Evolutionary conservation across 2,329 filamentous ascomycete genomes (phyloP), one percentile per base, ranked within the genome.

Genomic region (Colletotrichum brevisporum): DNA sequence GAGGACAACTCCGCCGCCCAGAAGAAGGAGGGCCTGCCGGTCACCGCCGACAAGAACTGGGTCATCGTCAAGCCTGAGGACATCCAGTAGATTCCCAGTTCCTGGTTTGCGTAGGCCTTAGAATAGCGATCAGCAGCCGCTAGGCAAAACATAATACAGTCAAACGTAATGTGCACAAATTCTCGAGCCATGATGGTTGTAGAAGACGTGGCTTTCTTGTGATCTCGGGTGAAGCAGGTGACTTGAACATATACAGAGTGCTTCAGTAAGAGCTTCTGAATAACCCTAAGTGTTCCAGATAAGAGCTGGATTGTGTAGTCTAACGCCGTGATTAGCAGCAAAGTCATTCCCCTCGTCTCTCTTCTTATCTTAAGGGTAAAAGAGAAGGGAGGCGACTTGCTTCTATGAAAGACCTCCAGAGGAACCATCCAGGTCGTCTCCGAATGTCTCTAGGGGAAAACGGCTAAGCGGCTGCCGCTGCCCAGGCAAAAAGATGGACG

Each of bases 31-130:
- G 78, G 78, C 1, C 66, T 80, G 9, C 74, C 76, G 1, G 81
- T 83, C 2, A 84, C 81, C 15, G 82, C 80, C 2, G 75, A 84
- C 64, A 83, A 82, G 77, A 83, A 83, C 74, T 84, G 82, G 82
- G 77, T 84, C 4, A 75, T 79, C 5, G 82, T 84, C 3, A 78
- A 73, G 71, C 81, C 82, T 0, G 71, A 76, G 1, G 79, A 84
- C 1, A 79, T 84, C n/a, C 75, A 77, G 67, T 79, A 75, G 71
- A 59, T 36, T 36, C 31, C 31, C 31, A 36, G 9, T 10, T 36
- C 31, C 6, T 9, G 6, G 31, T 8, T 36, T 36, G 8, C 8
- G 9, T 8, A 36, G 31, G 31, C 31, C 31, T 36, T 36, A 36
- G 31, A 36, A 36, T 36, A 36, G 31, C 31, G 31, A 36, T 4